phyloP scores from a whole-genome alignment of 257 asterid species.

The Rubia yunnanensis region DNA sequence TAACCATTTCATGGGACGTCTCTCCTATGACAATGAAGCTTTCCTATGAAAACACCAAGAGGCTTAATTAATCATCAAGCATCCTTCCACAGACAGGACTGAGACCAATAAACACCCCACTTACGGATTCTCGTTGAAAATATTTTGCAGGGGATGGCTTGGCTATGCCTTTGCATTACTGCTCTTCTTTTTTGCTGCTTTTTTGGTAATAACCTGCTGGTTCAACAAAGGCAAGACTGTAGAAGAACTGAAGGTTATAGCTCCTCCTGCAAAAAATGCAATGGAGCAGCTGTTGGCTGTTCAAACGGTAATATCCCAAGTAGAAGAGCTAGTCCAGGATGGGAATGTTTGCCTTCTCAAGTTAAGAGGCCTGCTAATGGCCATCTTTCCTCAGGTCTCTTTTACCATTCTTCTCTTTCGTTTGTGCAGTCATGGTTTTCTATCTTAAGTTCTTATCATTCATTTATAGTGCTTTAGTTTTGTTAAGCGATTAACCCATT shows the following conservation, averaged over 20 bases:
- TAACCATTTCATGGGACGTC: not conserved
- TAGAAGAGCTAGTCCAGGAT: conserved; percentile 80
- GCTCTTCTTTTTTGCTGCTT: conserved; percentile 44
- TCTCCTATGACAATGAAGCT: not conserved
- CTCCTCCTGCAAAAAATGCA: conserved; percentile 79
- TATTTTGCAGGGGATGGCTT: conserved; percentile 76
- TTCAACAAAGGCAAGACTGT: conserved; percentile 47
- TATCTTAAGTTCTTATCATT: not conserved
- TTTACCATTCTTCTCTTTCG: not conserved
- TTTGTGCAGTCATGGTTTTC: not conserved
- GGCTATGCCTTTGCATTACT: conserved; percentile 42
- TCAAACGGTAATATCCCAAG: conserved; percentile 81
- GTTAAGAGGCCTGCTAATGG: conserved; percentile 62
- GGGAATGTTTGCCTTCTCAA: conserved; percentile 77
- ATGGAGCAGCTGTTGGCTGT: conserved; percentile 97
- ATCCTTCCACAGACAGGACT: not conserved
- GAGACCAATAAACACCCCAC: not conserved
- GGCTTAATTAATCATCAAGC: not conserved
- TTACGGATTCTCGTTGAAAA: not conserved
- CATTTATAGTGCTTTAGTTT: not conserved
- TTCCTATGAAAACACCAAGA: not conserved
- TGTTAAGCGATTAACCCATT: not conserved
- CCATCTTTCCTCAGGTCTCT: conserved; percentile 82
- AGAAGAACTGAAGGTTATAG: conserved; percentile 65
- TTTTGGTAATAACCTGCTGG: conserved; percentile 66